phyloP scores from a whole-genome alignment of 176 grass and related monocot species.

The Bothriochloa decipiens region DNA sequence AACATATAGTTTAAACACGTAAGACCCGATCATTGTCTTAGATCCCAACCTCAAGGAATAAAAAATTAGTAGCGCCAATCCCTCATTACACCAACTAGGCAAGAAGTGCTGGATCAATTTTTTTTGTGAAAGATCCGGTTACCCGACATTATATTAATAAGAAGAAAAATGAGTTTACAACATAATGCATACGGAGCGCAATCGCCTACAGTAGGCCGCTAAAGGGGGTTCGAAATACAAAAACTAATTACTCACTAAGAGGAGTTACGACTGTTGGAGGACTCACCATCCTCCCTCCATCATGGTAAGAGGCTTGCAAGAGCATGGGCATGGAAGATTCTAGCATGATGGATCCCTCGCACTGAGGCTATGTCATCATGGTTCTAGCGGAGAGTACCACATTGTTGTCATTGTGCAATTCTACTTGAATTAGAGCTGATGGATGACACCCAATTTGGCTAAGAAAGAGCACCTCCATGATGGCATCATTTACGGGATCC shows the following conservation, averaged over 20 bases:
- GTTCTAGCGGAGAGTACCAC: neutral
- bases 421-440: neutral
- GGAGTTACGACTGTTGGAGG: too few relatives aligned
- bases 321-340: neutral
- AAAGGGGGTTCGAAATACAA: too few relatives aligned
- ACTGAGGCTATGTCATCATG: neutral
- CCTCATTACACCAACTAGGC: rapidly evolving
- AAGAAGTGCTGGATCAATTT: neutral
- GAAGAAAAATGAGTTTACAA: too few relatives aligned
- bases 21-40: neutral
- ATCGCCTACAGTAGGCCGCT: too few relatives aligned
- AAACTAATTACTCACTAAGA: too few relatives aligned
- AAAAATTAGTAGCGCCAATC: neutral
- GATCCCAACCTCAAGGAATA: neutral
- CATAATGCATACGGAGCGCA: too few relatives aligned
- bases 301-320: neutral
- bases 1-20: neutral
- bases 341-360: neutral
- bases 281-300: too few relatives aligned
- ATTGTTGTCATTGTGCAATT: neutral
- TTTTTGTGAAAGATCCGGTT: too few relatives aligned
- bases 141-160: too few relatives aligned
- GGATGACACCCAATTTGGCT: neutral
- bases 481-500: neutral
- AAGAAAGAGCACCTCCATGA: neutral